Percentiles rank a stretch among this genome's conserved stretches.
phyloP scores from a whole-genome alignment of 2,329 filamentous ascomycete species.

The Sporothrix pallida region DNA sequence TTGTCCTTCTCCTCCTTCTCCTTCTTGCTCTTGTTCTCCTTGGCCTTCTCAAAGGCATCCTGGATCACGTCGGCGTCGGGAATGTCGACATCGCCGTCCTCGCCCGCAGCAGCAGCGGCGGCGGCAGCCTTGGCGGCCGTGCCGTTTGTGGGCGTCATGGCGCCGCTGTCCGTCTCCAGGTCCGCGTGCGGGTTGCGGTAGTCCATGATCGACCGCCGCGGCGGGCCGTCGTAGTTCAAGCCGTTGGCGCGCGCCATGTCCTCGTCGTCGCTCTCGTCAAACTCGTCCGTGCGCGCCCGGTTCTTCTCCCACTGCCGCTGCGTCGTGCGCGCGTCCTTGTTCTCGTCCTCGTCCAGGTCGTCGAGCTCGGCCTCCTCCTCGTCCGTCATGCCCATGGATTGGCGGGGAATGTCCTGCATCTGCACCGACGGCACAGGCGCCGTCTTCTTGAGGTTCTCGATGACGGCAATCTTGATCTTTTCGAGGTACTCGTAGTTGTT shows the following conservation, averaged over 20 bases:
- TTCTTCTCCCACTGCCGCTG: slow-evolving; percentile 82
- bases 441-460: slow-evolving; percentile 86
- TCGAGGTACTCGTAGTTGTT: slow-evolving; percentile 83
- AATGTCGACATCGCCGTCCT: slow-evolving; percentile 1
- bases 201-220: slow-evolving; percentile 59
- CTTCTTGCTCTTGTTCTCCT: background rate
- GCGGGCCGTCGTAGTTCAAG: slow-evolving; percentile 54
- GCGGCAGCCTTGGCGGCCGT: background rate
- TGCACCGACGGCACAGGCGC: slow-evolving; percentile 88
- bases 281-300: slow-evolving; percentile 76
- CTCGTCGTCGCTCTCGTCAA: slow-evolving; percentile 89
- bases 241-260: slow-evolving; percentile 77
- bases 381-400: slow-evolving; percentile 67
- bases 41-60: background rate
- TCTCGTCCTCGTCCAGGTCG: slow-evolving; percentile 80
- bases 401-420: slow-evolving; percentile 76
- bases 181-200: slow-evolving; percentile 55
- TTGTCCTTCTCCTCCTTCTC: background rate
- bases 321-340: slow-evolving; percentile 82
- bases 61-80: slow-evolving; percentile 5
- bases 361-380: slow-evolving; percentile 70
- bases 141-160: slow-evolving; percentile 27
- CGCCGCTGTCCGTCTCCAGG: slow-evolving; percentile 45
- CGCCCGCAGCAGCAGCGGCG: background rate
- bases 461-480: slow-evolving; percentile 78